These are phyloP conservation scores for Cynara cardunculus DNA, from an alignment of 129 eudicot genomes.

Conservation along the genomic window DNA sequence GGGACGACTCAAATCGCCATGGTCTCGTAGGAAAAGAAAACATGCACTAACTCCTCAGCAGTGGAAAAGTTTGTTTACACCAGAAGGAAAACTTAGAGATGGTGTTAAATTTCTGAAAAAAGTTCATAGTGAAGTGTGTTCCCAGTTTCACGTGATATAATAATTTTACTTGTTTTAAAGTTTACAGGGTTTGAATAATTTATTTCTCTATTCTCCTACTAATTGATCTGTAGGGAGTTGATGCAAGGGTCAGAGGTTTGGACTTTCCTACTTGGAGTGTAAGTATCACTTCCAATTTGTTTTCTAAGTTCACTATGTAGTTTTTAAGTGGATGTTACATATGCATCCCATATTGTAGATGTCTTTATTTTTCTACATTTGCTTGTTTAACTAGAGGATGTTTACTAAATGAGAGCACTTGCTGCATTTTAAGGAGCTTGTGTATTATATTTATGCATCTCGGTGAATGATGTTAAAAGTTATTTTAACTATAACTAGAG, in stretches of 20 bases:
- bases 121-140: conserved; percentile 89
- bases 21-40: conserved; percentile 88
- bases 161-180: too few relatives aligned
- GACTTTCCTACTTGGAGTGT: too few relatives aligned
- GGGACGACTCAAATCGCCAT: conserved; percentile 86
- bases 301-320: not conserved
- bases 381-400: too few relatives aligned
- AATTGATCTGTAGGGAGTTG: too few relatives aligned
- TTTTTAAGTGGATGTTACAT: not conserved
- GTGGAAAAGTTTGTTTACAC: conserved; percentile 63
- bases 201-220: too few relatives aligned
- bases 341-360: too few relatives aligned
- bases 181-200: too few relatives aligned
- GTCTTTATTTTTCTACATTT: not conserved
- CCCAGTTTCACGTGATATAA: too few relatives aligned
- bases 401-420: too few relatives aligned
- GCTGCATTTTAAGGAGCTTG: not conserved
- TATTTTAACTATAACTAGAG: not conserved
- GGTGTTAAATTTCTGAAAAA: conserved; percentile 69
- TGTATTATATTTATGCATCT: not conserved
- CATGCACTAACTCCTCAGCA: conserved; percentile 56
- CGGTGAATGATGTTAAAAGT: not conserved
- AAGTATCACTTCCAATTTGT: too few relatives aligned
- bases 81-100: conserved; percentile 77
- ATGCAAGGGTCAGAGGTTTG: too few relatives aligned